phyloP scores from a whole-genome alignment of 208 protist species.

The Crithidia sp. region DNA sequence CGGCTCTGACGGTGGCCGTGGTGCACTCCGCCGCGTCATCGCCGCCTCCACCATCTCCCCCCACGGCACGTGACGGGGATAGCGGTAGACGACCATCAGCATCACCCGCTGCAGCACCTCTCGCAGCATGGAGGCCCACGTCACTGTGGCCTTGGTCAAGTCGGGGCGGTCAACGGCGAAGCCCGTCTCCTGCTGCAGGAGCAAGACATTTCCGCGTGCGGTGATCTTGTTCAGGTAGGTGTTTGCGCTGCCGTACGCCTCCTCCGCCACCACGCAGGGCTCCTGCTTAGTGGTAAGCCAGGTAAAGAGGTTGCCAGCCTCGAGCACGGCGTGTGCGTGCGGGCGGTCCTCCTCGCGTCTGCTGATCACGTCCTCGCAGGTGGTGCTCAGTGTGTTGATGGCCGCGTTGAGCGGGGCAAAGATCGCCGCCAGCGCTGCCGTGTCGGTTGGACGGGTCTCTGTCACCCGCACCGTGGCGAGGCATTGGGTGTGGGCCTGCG shows the following conservation, averaged over 20 bases:
- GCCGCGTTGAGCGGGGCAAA: conserved; percentile 40
- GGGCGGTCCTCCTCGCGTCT: conserved; percentile 28
- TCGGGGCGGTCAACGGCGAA: conserved; percentile 2
- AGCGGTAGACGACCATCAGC: conserved; percentile 40
- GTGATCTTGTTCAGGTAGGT: conserved; percentile 41
- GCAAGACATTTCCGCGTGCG: conserved; percentile 29
- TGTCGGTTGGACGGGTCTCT: conserved; percentile 13
- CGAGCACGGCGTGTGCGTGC: conserved; percentile 33
- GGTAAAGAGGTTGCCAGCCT: conserved; percentile 47
- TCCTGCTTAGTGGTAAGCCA: conserved; percentile 29
- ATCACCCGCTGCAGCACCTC: conserved; percentile 39
- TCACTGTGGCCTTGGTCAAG: conserved; percentile 27
- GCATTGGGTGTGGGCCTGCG: conserved; percentile 31
- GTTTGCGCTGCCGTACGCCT: conserved; percentile 35
- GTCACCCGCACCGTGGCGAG: conserved; percentile 30
- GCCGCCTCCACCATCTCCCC: conserved; percentile 26
- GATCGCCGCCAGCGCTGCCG: neutral
- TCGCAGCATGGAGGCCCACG: conserved; percentile 36
- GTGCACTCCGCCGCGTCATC: conserved; percentile 2
- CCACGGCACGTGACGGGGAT: conserved; percentile 36
- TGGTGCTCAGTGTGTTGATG: conserved; percentile 30
- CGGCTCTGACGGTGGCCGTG: conserved; percentile 12
- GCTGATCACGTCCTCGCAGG: conserved; percentile 29
- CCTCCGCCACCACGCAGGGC: conserved; percentile 29
- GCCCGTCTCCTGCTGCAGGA: conserved; percentile 24